Base-by-base conservation (phyloP, 345 rosid species). In the Aquilaria sinensis region DNA sequence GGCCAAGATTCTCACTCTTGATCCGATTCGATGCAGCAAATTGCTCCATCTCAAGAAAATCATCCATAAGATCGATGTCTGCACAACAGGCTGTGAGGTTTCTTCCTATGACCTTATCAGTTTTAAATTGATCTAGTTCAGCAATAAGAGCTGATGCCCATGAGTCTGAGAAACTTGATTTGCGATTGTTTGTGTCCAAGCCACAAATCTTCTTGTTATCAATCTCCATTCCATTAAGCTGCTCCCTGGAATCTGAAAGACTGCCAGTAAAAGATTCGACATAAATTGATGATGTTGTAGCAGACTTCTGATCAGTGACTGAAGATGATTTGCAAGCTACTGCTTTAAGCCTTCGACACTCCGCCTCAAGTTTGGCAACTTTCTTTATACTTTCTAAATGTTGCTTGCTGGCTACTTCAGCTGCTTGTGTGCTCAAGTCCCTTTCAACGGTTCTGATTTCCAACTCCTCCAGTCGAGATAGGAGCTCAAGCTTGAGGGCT, bases 41-140 rank as follows among this genome's bases (percentile, higher is more conserved):
- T 50, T 72, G 79, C 75, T 93, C 98, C 97, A 93, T 93, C 74
- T 93, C 98, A 58, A 93, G 92, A 69, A 93, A 93, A 78, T 93
- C 98, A 75, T 85, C 94, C 96, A 93, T 93, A 54, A 90, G 87
- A 77, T 82, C 84, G 61, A 84, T 77, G 67, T 84, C 84, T 60
- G 73, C 53, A 47, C 86, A 72, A 34, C 84, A 72, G 31, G 71
- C 58, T 3, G 74, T 67, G 37, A 75, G 51, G 58, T 73, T 78
- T 49, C 74, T 77, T 60, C 68, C 60, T 53, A 62, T 57, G 46
- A 58, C 59, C 61, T 77, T 85, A 31, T 78, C 85, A n/a, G 74
- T 68, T 66, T 73, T 85, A 67, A 78, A 76, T 62, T 72, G 85
- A 76, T 64, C 80, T 49, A 80, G 77, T 64, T 78, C 89, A 53